A percentile compares a stretch with the other conserved stretches of the same genome.
Evolutionary conservation across 352 stramenopile species (phyloP).

Genomic region (Phytophthora fragariaefolia): DNA sequence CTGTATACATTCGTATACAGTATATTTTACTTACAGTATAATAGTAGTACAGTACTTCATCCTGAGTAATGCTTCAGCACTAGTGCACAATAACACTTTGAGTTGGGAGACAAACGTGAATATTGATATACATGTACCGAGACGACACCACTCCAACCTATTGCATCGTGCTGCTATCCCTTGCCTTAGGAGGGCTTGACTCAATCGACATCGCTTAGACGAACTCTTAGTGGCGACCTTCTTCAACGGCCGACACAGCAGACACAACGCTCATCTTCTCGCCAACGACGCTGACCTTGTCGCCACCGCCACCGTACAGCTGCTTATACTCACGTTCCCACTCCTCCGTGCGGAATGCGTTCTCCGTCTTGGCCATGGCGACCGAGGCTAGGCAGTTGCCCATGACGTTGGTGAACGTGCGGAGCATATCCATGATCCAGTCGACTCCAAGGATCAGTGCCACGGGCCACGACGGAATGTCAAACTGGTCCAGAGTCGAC

Average conservation of each 20-base stretch:
- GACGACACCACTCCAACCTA: neutral
- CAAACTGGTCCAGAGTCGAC: constrained; percentile 44
- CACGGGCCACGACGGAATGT: constrained; percentile 53
- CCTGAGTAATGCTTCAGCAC: neutral
- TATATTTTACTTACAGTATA: neutral
- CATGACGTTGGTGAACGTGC: constrained; percentile 51
- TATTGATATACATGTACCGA: constrained; percentile 2
- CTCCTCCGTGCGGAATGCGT: constrained; percentile 50
- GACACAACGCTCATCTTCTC: constrained; percentile 14
- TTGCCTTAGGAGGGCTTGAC: neutral
- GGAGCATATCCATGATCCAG: constrained; percentile 55
- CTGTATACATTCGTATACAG: neutral
- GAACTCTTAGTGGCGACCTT: neutral
- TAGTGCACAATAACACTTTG: neutral
- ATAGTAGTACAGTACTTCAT: neutral
- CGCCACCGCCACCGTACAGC: neutral
- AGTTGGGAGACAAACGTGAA: neutral
- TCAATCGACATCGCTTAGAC: neutral
- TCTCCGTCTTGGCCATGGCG: constrained; percentile 56
- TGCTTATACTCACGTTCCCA: constrained; percentile 34
- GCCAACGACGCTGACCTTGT: neutral
- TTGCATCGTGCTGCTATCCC: too few species aligned
- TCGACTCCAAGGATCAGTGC: constrained; percentile 47
- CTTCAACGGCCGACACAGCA: neutral
- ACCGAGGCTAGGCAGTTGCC: constrained; percentile 51